Evolutionary conservation across 441 rosid genomes (phyloP), one percentile per base, ranked within the genome.

Genomic region (Breynia disticha): DNA sequence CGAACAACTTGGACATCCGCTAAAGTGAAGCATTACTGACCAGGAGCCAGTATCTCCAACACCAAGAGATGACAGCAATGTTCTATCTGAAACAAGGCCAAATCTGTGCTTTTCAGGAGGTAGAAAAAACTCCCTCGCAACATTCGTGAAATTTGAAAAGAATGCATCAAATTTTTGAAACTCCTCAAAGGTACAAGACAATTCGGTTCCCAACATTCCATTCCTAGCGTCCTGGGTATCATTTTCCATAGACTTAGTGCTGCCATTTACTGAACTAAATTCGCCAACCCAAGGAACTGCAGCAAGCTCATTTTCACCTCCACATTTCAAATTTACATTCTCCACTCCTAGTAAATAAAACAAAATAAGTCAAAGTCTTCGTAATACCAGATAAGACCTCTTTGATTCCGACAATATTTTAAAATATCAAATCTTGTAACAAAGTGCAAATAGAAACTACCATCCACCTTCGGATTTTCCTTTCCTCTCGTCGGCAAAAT

Each of bases 1-100:
- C 63, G 86, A 83, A 73, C 87, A 86, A 47, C 71, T 70, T 55
- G 85, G 88, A 68, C 95, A 89, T 62, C 90, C 95, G 68, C 81
- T 81, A 62, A 67, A 64, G 64, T 75, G 72, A 59, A 82, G 66
- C 77, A 77, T 63, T 16, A 76, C 76, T 54, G 70, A 71, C 98
- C 96, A 89, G 7, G 88, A 75, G 57, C 59, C 70, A 62, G 79
- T 71, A 65, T 60, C 79, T 59, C 61, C 72, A 55, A 77, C 56
- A 67, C 71, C 79, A 67, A 81, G 76, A 39, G 71, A 64, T 49
- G 89, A 61, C 67, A 83, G 76, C 71, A 88, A 59, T 43, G 84
- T 73, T 72, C 55, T 64, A 49, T 82, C 77, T 28, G 95, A 77
- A 69, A 89, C 71, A 62, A 84, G 67, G 49, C 95, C 98, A 80